Evolutionary conservation across 495 filamentous ascomycete genomes (phyloP).

Genomic region (Penicillium parvum): DNA sequence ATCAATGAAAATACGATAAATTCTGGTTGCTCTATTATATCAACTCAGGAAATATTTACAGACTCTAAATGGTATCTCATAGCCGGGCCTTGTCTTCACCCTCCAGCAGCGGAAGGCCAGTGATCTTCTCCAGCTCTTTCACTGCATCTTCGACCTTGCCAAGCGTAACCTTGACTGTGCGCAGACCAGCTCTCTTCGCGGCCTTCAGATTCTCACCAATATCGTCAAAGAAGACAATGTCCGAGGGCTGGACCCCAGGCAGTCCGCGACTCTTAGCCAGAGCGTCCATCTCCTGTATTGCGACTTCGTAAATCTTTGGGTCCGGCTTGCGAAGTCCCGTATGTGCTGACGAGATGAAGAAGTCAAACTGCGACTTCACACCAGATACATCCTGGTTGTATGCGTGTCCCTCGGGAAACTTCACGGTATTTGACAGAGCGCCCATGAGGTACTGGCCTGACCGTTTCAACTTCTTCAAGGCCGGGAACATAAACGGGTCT

Average conservation of each 20-base stretch:
- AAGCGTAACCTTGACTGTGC: slow-evolving; percentile 77
- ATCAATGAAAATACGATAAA: no score
- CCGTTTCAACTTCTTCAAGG: slow-evolving; percentile 62
- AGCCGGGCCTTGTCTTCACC: slow-evolving; percentile 36
- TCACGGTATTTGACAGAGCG: slow-evolving; percentile 84
- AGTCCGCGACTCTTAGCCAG: slow-evolving; percentile 52
- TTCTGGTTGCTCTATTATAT: neutral
- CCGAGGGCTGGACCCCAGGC: slow-evolving; percentile 54
- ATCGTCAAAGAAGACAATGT: slow-evolving; percentile 90
- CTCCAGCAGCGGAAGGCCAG: slow-evolving; percentile 52
- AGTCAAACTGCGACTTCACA: slow-evolving; percentile 63
- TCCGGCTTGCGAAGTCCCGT: slow-evolving; percentile 88
- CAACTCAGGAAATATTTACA: neutral
- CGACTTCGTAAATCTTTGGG: slow-evolving; percentile 70
- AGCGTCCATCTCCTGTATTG: slow-evolving; percentile 59
- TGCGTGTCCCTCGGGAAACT: slow-evolving; percentile 66
- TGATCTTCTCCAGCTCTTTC: slow-evolving; percentile 57
- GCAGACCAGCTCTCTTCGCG: slow-evolving; percentile 69
- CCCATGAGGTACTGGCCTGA: slow-evolving; percentile 67
- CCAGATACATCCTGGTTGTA: slow-evolving; percentile 45
- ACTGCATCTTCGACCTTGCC: slow-evolving; percentile 76
- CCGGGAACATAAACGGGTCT: slow-evolving; percentile 85
- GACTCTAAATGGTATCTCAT: slow-evolving; percentile 7
- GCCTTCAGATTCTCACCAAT: slow-evolving; percentile 90
- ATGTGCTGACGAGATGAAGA: slow-evolving; percentile 80